Evolutionary conservation across 2,329 filamentous ascomycete species (phyloP).

Genomic region (Trichoderma brevicompactum): DNA sequence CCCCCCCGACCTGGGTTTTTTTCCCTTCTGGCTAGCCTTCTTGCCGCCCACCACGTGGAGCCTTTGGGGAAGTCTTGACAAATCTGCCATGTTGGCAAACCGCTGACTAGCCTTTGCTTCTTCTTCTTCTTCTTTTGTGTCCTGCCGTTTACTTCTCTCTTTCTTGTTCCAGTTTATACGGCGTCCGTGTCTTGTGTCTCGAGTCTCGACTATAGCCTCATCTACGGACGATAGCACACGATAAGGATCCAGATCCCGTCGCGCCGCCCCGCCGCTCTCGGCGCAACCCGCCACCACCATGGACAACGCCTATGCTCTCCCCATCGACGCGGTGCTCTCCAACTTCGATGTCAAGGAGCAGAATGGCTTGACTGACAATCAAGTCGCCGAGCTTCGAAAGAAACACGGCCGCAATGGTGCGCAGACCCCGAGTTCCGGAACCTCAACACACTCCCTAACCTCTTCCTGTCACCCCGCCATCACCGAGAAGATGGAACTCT

Average conservation of each 20-base stretch:
- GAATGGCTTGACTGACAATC: constrained; percentile 61
- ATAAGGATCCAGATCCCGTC: constrained; percentile 7
- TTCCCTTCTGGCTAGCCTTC: constrained; percentile 29
- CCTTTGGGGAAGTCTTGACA: constrained; percentile 35
- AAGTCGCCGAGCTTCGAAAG: constrained; percentile 58
- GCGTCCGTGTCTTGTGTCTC: constrained; percentile 12
- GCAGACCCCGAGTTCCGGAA: constrained; percentile 35
- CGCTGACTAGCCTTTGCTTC: constrained; percentile 31
- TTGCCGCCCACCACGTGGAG: constrained; percentile 40
- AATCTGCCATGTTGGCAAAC: constrained; percentile 39
- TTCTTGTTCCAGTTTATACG: neutral
- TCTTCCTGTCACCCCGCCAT: neutral
- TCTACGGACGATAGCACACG: constrained; percentile 10
- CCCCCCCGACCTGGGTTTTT: constrained; percentile 5
- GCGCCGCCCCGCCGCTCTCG: constrained; percentile 25
- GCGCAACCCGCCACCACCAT: constrained; percentile 50
- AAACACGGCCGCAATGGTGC: constrained; percentile 71
- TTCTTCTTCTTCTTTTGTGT: constrained; percentile 30
- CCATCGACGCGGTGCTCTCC: constrained; percentile 62
- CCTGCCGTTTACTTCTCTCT: neutral
- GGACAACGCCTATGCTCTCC: constrained; percentile 66
- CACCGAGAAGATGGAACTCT: neutral
- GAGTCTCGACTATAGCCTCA: constrained; percentile 19
- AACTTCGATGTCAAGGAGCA: constrained; percentile 60
- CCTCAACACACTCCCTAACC: neutral